phyloP scores from a whole-genome alignment of 148 eudicot genomes.

The Nepenthes mirabilis region DNA sequence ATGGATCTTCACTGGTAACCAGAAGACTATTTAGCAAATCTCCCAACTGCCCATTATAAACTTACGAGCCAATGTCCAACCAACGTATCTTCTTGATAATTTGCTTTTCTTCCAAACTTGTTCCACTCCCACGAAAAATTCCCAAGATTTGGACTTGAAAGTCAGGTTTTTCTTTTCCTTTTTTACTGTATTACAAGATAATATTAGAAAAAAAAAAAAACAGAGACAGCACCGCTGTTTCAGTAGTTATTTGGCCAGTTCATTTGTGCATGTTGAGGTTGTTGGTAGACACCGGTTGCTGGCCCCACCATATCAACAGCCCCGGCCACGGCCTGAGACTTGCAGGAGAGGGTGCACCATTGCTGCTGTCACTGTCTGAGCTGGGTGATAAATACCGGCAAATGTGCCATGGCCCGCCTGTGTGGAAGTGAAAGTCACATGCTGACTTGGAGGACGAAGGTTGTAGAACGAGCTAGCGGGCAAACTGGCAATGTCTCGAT shows the following conservation, averaged over 20 bases:
- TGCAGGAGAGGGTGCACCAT: slow-evolving; percentile 60
- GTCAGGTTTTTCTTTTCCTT: slow-evolving; percentile 6
- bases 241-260: slow-evolving; percentile 79
- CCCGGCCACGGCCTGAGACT: slow-evolving; percentile 62
- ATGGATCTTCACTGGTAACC: slow-evolving; percentile 17
- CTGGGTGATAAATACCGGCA: slow-evolving; percentile 54
- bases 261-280: slow-evolving; percentile 58
- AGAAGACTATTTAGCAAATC: slow-evolving; percentile 10
- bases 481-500: slow-evolving; percentile 56
- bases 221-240: slow-evolving; percentile 2
- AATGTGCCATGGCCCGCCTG: slow-evolving; percentile 52
- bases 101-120: slow-evolving; percentile 8
- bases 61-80: slow-evolving; percentile 4
- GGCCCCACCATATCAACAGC: slow-evolving; percentile 53
- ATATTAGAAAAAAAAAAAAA: slow-evolving; percentile 2
- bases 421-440: slow-evolving; percentile 41
- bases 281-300: slow-evolving; percentile 44
- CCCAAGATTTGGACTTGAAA: slow-evolving; percentile 16
- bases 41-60: not conserved
- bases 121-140: slow-evolving; percentile 13
- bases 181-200: slow-evolving; percentile 12
- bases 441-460: slow-evolving; percentile 54
- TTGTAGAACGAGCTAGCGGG: slow-evolving; percentile 62
- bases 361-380: slow-evolving; percentile 43
- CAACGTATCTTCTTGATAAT: slow-evolving; percentile 8